phyloP scores from a whole-genome alignment of 2,329 filamentous ascomycete genomes.

The Epichloe typhina region DNA sequence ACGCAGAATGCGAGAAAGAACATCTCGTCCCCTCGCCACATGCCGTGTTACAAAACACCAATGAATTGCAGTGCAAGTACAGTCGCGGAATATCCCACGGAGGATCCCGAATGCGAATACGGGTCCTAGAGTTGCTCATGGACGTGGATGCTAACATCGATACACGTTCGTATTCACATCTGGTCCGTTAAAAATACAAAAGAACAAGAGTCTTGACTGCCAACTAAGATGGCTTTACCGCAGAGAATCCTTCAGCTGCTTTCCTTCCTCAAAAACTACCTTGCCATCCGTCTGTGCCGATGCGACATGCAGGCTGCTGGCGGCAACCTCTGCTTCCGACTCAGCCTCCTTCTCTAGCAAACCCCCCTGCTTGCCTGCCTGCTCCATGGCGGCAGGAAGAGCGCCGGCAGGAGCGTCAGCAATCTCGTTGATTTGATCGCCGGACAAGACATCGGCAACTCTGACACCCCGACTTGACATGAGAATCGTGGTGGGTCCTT shows the following conservation, averaged over 20 bases:
- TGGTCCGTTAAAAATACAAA: background rate
- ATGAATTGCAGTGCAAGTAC: too few species aligned
- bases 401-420: constrained; percentile 67
- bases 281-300: constrained; percentile 48
- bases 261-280: constrained; percentile 50
- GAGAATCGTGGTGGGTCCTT: constrained; percentile 73
- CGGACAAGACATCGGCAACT: constrained; percentile 64
- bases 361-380: constrained; percentile 24
- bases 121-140: background rate
- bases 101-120: too few species aligned
- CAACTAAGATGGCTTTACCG: constrained; percentile 15
- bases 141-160: background rate
- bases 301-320: constrained; percentile 40
- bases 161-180: background rate
- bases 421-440: constrained; percentile 77
- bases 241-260: constrained; percentile 43
- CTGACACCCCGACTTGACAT: constrained; percentile 77
- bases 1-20: too few species aligned
- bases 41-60: too few species aligned
- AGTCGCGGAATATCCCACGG: too few species aligned
- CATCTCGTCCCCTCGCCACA: too few species aligned
- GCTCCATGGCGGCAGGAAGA: constrained; percentile 45
- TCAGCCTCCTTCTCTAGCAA: constrained; percentile 8
- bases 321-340: constrained; percentile 20
- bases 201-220: too few species aligned